Evolutionary conservation across 176 grass and related monocot species (phyloP).

Genomic region (Bothriochloa decipiens): DNA sequence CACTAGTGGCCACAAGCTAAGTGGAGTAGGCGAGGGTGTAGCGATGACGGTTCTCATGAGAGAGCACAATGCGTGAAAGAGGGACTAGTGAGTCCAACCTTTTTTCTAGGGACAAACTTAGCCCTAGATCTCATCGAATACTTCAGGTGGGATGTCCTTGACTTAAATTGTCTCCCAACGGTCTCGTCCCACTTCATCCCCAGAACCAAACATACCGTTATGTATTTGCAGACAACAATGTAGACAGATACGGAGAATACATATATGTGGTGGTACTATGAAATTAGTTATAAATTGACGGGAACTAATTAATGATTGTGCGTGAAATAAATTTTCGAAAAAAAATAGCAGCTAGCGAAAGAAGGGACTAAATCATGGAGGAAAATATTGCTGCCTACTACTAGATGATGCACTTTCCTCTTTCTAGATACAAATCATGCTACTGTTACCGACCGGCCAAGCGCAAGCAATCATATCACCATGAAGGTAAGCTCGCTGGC

Average conservation of each 20-base stretch:
- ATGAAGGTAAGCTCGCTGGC: not conserved
- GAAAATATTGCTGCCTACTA: not conserved
- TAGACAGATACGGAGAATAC: too few relatives aligned
- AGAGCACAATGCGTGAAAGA: not conserved
- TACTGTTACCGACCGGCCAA: not conserved
- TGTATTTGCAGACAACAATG: too few relatives aligned
- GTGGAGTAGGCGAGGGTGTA: not conserved
- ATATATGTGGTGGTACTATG: not conserved
- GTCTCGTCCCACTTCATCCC: not conserved
- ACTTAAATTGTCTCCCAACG: not conserved
- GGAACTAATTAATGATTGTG: not conserved
- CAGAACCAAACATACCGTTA: not conserved
- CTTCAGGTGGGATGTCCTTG: not conserved
- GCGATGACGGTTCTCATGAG: not conserved
- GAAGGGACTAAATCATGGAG: not conserved
- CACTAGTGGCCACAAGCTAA: accelerated
- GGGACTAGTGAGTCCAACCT: accelerated
- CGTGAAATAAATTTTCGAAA: too few relatives aligned
- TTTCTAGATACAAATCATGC: not conserved
- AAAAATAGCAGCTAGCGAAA: too few relatives aligned
- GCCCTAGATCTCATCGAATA: not conserved
- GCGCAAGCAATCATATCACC: not conserved
- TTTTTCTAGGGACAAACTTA: not conserved
- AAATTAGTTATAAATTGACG: not conserved
- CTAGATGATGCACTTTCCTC: not conserved